Evolutionary conservation across 2,329 filamentous ascomycete genomes (phyloP).

Genomic region (Drechslerella coelobrocha): DNA sequence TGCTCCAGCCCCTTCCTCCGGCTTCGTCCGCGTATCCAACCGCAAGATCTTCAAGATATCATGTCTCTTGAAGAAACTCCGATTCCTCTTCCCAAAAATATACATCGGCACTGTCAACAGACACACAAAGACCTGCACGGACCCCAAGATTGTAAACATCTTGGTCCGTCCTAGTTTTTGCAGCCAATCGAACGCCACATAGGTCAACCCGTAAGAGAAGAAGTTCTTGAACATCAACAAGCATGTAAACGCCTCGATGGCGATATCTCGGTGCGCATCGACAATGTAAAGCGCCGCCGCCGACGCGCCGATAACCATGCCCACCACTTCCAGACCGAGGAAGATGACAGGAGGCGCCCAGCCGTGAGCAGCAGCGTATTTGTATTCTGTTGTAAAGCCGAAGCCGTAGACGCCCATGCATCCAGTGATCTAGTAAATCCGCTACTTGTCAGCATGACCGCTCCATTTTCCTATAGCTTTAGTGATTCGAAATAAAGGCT

Average conservation of each 20-base stretch:
- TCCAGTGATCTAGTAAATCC: conserved; percentile 27
- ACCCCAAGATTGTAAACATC: conserved; percentile 74
- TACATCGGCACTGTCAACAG: conserved; percentile 74
- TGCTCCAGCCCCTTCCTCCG: conserved; percentile 12
- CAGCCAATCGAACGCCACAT: conserved; percentile 84
- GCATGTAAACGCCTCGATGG: conserved; percentile 87
- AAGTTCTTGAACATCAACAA: conserved; percentile 94
- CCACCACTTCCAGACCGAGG: conserved; percentile 81
- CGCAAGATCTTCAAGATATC: conserved; percentile 68
- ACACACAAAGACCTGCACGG: conserved; percentile 79
- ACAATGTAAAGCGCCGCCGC: conserved; percentile 86
- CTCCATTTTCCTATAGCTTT: too few relatives aligned
- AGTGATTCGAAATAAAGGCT: too few relatives aligned
- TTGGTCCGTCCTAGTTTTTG: conserved; percentile 67
- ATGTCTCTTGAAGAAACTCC: conserved; percentile 76
- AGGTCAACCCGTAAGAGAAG: conserved; percentile 85
- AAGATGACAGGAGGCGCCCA: conserved; percentile 81
- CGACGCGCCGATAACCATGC: conserved; percentile 91
- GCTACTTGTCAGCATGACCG: conserved; percentile 4
- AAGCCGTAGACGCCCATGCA: conserved; percentile 70
- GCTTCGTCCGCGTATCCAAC: conserved; percentile 54
- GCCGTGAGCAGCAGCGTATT: conserved; percentile 67
- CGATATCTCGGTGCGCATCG: conserved; percentile 88
- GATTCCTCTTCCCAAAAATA: conserved; percentile 71
- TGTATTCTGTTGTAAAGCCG: conserved; percentile 70